These are phyloP conservation scores for Gremmenia infestans DNA, from an alignment of 2,329 filamentous ascomycete genomes.

Conservation along the genomic window DNA sequence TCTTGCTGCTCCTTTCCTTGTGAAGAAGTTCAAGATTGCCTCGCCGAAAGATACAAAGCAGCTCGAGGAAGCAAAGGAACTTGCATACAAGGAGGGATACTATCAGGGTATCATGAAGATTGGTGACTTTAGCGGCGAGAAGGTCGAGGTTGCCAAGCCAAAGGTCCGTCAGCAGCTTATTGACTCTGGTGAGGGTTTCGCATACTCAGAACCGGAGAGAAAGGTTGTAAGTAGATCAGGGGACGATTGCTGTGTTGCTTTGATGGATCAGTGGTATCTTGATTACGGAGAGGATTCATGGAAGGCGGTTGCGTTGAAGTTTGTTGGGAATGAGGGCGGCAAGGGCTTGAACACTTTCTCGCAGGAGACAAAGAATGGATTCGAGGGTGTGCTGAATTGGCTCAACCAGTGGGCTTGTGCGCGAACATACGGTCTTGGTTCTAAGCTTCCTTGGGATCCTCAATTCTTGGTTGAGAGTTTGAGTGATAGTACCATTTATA, in stretches of 20 bases:
- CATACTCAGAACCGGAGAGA: constrained; percentile 89
- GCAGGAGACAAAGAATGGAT: constrained; percentile 71
- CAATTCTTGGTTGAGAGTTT: constrained; percentile 88
- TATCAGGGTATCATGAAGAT: constrained; percentile 90
- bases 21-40: constrained; percentile 92
- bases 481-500: constrained; percentile 90
- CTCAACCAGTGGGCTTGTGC: constrained; percentile 94
- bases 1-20: constrained; percentile 73
- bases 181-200: constrained; percentile 73
- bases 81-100: constrained; percentile 95
- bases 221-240: constrained; percentile 83
- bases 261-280: constrained; percentile 96
- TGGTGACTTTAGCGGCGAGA: constrained; percentile 81
- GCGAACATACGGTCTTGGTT: constrained; percentile 85
- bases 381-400: constrained; percentile 85
- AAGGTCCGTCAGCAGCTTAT: constrained; percentile 77
- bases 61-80: constrained; percentile 88
- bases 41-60: constrained; percentile 92
- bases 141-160: constrained; percentile 81
- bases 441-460: constrained; percentile 90
- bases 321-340: constrained; percentile 62
- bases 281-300: constrained; percentile 92
- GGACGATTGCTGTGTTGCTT: constrained; percentile 88
- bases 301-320: constrained; percentile 69
- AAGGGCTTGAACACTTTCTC: constrained; percentile 74